Base-by-base conservation (phyloP, 768 basidiomycete genomes). In the Antrodiella citrinella region DNA sequence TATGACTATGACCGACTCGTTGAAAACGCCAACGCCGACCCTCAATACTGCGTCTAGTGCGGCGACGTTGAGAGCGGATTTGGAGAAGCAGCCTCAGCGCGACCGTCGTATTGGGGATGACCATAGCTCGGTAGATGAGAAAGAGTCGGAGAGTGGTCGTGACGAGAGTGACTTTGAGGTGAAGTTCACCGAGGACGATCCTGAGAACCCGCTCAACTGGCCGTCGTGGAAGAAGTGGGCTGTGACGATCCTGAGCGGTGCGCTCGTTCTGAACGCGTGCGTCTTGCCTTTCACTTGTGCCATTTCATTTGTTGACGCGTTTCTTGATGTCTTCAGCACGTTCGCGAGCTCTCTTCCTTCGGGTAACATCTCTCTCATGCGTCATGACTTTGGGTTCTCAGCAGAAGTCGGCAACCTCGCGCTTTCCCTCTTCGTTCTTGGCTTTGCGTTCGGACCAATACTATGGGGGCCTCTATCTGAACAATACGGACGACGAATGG, bases 361-460 rank as follows among this genome's bases (percentile, higher is more conserved):
- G 5, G 41, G 41, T 5, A 43, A n/a, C 21, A 22, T 43, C 9
- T 18, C 41, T n/a, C 41, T 18, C 9, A n/a, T 43, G n/a, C n/a
- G 21, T 10, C 41, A 43, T 5, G 5, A 5, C 21, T 80, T 81
- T 52, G 56, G 66, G 5, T 68, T 83, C 57, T 71, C 72, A 7
- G 20, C 65, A 23, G 78, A 77, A 57, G 70, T 78, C 15, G 76
- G 67, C 9, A 70, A 69, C 15, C 68, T 84, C 45, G 73, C 72
- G 1, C 68, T 83, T 23, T 75, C 82, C 2, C 68, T 84, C 4
- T 84, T 82, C 58, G 74, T 84, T 11, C 69, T 71, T 20, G 81
- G 82, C 24, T 82, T 79, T 53, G 78, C 75, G 52, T 68, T 82
- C 18, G 82, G 82, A 3, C 38, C 49, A 13, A 49, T 49, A 35